Base-by-base conservation (phyloP, 805 yeast genomes). In the Saturnispora ahearnii region DNA sequence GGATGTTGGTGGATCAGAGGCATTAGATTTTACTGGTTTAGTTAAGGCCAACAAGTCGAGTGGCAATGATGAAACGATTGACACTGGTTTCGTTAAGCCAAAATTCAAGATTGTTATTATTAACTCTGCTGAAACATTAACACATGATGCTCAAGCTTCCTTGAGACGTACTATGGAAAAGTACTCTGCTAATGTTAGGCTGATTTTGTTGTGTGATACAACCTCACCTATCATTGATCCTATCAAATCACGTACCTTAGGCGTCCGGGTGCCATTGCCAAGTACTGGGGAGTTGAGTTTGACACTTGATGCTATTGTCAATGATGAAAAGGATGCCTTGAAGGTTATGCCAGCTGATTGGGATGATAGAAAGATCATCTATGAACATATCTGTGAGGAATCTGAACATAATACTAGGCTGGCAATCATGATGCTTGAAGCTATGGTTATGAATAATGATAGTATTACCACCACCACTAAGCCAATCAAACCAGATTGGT, bases 61-160 rank as follows among this genome's bases (percentile, higher is more conserved):
- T 36, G 40, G 34, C 2, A 49, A 43, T 26, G 31, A 21, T 10
- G 30, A 11, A 2, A 31, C 33, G 4, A 43, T 34, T 31, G 31
- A 21, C 9, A n/a, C 22, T 4, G 44, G 18, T 18, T 37, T 24
- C 11, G 57, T 51, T 53, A 66, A 53, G 53, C 78, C 82, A 59
- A 69, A 85, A 49, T 85, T 84, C 65, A 86, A 85, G 61, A 81
- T 87, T 51, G 95, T 87, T 26, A 76, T 90, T 12, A 89, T 90
- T 44, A 89, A 90, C 62, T 96, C 90, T 64, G 96, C 96, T 0
- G 96, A 90, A 55, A 78, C 87, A 6, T 72, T 90, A 54, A 82
- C 89, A 21, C 77, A 96, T 66, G 97, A 90, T 64, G 97, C 97
- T 0, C 97, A 90, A 63, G 95, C 96, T 4, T 97, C 97, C 0